phyloP scores from a whole-genome alignment of 2,329 filamentous ascomycete species.

The Colletotrichum sp. region DNA sequence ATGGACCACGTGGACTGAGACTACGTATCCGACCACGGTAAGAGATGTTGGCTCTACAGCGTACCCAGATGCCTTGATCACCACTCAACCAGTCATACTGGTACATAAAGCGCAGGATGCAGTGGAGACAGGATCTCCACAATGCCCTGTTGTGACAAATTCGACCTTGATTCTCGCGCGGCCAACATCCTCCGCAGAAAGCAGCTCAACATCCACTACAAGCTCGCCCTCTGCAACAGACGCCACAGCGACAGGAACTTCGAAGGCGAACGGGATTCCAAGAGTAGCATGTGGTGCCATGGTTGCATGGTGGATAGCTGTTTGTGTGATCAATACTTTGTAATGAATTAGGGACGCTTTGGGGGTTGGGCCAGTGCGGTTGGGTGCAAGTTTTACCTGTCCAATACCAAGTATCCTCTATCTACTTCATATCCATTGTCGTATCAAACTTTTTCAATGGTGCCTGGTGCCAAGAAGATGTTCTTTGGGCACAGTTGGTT shows the following conservation, averaged over 20 bases:
- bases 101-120: neutral
- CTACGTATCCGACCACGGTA: neutral
- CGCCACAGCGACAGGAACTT: neutral
- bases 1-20: neutral
- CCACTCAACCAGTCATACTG: neutral
- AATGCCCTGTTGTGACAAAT: neutral
- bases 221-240: neutral
- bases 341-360: neutral
- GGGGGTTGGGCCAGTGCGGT: neutral
- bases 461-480: neutral
- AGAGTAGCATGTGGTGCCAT: neutral
- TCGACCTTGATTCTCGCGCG: neutral
- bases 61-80: neutral
- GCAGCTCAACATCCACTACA: neutral
- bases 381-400: neutral
- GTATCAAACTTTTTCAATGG: rapidly evolving
- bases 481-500: neutral
- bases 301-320: neutral
- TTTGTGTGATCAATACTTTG: neutral
- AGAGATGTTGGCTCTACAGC: neutral
- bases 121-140: neutral
- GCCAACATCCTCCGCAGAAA: neutral
- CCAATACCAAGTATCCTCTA: neutral
- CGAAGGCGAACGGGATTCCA: neutral
- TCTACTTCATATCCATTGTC: neutral